Evolutionary conservation across 2,329 filamentous ascomycete genomes (phyloP), one percentile per base, ranked within the genome.

Genomic region (Penicillium palitans): DNA sequence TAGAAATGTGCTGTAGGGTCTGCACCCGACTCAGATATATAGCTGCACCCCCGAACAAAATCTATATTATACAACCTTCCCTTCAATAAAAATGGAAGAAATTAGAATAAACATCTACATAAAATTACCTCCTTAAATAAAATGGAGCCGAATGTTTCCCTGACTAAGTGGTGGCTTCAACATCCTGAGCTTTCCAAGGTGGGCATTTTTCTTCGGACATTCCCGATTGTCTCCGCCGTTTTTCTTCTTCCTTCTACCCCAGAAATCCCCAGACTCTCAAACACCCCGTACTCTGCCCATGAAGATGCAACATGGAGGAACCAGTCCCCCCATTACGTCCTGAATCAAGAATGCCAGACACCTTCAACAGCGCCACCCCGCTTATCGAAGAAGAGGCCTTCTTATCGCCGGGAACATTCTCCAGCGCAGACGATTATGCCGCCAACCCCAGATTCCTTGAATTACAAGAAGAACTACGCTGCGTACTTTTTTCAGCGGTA

Each of bases 381-480:
- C 24, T 64, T 10, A 65, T 67, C 19, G 66, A 67, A 44, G 66
- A 66, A 52, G 66, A 68, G 47, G 61, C 60, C 0, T 65, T 66
- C 13, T 35, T 69, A 17, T 69, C 67, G 2, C 67, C 67, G 2
- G 67, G 66, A 12, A 69, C 67, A 40, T 65, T 66, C 33, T 68
- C 67, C 33, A 67, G 63, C 45, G 63, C 66, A 19, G 67, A 69
- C 25, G 65, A 66, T 33, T 68, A 69, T 21, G 62, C 67, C 2
- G 67, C 66, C 17, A 67, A 79, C 47, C 76, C 78, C 6, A 69
- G 75, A 4, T 79, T 79, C 56, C 68, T 78, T 2, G 74, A 79
- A 54, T 66, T 78, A 3, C 77, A 79, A 46, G 74, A 77, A 63
- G 75, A 79, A 59, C 70, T 79, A 3, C 71, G 78, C 24, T 69